Percentiles rank a stretch among this genome's conserved stretches.
Conservation (phyloP, 768 basidiomycete genomes). For the Hortiboletus campestris region DNA sequence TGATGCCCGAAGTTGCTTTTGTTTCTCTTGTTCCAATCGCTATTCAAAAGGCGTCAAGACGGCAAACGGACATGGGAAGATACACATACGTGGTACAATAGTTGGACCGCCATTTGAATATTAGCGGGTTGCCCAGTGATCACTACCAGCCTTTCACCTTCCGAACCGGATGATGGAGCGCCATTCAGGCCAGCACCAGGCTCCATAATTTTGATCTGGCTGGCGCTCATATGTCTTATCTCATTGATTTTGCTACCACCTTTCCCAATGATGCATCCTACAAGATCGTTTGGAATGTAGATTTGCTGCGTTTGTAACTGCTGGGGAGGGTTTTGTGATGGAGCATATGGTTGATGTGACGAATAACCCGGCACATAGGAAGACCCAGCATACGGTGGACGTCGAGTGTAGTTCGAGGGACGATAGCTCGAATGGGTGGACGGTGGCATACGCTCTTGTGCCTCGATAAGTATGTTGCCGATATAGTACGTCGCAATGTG, state of each 20-base stretch:
- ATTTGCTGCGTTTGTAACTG: conserved; percentile 96
- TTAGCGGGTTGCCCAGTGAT: conserved; percentile 95
- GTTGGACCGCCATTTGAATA: conserved; percentile 93
- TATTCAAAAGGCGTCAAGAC: conserved; percentile 30
- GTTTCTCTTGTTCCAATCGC: conserved; percentile 88
- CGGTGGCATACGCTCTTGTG: conserved; percentile 80
- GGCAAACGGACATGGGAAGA: not conserved
- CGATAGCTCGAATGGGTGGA: conserved; percentile 57
- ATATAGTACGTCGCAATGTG: conserved; percentile 99
- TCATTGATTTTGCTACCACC: conserved; percentile 99
- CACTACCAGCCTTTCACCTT: conserved; percentile 90
- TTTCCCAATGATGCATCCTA: conserved; percentile 97
- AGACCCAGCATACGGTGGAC: conserved; percentile 49
- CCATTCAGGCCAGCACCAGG: conserved; percentile 82
- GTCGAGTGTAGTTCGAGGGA: conserved; percentile 58
- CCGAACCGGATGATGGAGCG: conserved; percentile 68
- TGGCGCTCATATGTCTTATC: conserved; percentile 91
- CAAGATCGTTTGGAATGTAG: conserved; percentile 96
- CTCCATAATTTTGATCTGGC: conserved; percentile 98
- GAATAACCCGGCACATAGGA: conserved; percentile 73
- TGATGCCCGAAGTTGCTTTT: conserved; percentile 63
- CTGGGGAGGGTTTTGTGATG: conserved; percentile 58
- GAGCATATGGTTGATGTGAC: conserved; percentile 42
- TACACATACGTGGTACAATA: conserved; percentile 76
- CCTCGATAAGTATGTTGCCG: conserved; percentile 94